These are phyloP conservation scores for Aspergillus alliaceus DNA, from an alignment of 2,329 filamentous ascomycete species.

Conservation along the genomic window DNA sequence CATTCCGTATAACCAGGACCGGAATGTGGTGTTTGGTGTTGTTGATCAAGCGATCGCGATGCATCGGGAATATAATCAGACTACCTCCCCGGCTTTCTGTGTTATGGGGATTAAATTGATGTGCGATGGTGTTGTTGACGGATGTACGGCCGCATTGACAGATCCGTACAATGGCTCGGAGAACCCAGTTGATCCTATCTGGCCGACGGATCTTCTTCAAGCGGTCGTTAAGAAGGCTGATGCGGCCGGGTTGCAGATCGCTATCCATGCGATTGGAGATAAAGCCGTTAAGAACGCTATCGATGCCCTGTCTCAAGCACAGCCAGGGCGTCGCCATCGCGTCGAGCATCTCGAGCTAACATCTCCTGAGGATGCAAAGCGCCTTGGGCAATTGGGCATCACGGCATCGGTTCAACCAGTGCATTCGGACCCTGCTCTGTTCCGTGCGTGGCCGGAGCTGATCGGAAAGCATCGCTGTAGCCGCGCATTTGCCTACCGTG, in stretches of 20 bases:
- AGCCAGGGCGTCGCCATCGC: slow-evolving; percentile 46
- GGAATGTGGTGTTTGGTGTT: slow-evolving; percentile 40
- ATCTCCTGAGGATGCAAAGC: slow-evolving; percentile 46
- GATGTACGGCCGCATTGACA: slow-evolving; percentile 50
- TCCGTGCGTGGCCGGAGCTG: slow-evolving; percentile 49
- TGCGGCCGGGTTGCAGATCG: slow-evolving; percentile 47
- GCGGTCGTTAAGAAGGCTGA: slow-evolving; percentile 48
- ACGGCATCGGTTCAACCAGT: slow-evolving; percentile 42
- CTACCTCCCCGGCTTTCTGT: slow-evolving; percentile 42
- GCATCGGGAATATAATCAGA: slow-evolving; percentile 38
- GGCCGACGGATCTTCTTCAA: slow-evolving; percentile 43
- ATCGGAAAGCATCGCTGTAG: slow-evolving; percentile 47
- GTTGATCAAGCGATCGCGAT: slow-evolving; percentile 49
- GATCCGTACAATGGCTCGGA: slow-evolving; percentile 48
- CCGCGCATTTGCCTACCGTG: slow-evolving; percentile 53
- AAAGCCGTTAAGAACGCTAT: slow-evolving; percentile 47
- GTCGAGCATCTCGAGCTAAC: slow-evolving; percentile 55
- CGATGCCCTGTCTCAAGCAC: slow-evolving; percentile 43
- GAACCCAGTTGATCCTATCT: slow-evolving; percentile 47
- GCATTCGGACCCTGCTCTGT: slow-evolving; percentile 45
- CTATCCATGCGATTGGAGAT: slow-evolving; percentile 55
- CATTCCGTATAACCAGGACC: slow-evolving; percentile 43
- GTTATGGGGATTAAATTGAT: slow-evolving; percentile 53
- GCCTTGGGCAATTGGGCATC: slow-evolving; percentile 50
- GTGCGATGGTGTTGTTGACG: slow-evolving; percentile 52